Percentiles rank a stretch among this genome's conserved stretches.
phyloP scores from a whole-genome alignment of 1,284 basidiomycete genomes.

The Pascua sp. region DNA sequence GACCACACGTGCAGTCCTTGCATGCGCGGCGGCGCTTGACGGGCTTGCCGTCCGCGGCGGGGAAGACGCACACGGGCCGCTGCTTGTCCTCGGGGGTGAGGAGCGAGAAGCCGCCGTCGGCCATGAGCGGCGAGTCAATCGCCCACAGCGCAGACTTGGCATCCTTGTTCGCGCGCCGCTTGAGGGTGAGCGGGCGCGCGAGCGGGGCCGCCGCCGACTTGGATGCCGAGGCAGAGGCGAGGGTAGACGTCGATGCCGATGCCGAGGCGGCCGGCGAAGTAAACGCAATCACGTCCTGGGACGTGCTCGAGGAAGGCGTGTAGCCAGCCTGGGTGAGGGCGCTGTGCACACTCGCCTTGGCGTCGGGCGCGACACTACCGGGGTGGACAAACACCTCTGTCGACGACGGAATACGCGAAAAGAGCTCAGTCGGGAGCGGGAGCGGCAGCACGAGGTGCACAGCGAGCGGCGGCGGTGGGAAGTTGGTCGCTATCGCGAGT shows the following conservation, averaged over 20 bases:
- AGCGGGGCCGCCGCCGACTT: constrained; percentile 15
- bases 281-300: constrained; percentile 29
- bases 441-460: constrained; percentile 48
- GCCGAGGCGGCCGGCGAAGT: constrained; percentile 33
- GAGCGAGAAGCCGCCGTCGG: constrained; percentile 52
- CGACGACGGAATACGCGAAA: constrained; percentile 40
- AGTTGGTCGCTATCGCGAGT: constrained; percentile 36
- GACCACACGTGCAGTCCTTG: constrained; percentile 88
- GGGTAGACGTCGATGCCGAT: constrained; percentile 7
- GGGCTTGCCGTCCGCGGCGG: constrained; percentile 42
- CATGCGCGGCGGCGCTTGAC: constrained; percentile 63
- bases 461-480: constrained; percentile 37
- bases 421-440: constrained; percentile 36
- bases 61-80: constrained; percentile 50
- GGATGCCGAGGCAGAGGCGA: constrained; percentile 3
- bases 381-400: constrained; percentile 38
- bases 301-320: constrained; percentile 29
- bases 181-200: constrained; percentile 37
- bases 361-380: constrained; percentile 18
- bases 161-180: constrained; percentile 32
- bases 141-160: constrained; percentile 50
- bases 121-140: constrained; percentile 39
- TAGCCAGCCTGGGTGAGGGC: constrained; percentile 27
- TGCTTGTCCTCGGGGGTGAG: constrained; percentile 54
- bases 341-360: constrained; percentile 18